Evolutionary conservation across 306 rosid species (phyloP).

Genomic region (Luffa acutangula): DNA sequence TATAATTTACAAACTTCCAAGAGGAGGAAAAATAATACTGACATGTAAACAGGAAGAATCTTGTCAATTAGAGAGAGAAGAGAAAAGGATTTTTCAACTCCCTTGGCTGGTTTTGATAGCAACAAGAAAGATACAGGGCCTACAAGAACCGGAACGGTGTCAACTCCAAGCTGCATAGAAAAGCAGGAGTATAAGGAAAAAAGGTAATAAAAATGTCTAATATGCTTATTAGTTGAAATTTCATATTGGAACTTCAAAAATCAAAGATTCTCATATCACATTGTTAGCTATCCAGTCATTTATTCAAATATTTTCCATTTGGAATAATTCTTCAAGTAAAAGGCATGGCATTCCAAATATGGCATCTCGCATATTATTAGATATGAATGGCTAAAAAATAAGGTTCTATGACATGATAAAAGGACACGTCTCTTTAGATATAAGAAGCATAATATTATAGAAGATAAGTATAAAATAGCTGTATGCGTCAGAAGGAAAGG

Average conservation of each 20-base stretch:
- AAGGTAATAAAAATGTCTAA: not conserved
- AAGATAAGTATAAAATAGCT: not conserved
- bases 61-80: conserved; percentile 47
- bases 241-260: not conserved
- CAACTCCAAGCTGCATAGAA: conserved; percentile 53
- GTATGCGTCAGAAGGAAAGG: not conserved
- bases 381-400: not conserved
- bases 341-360: not conserved
- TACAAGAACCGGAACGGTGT: conserved; percentile 64
- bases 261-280: not conserved
- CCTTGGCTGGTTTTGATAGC: conserved; percentile 76
- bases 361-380: not conserved
- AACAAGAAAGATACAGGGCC: conserved; percentile 82
- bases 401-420: not conserved
- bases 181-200: not conserved
- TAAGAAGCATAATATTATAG: not conserved
- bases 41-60: conserved; percentile 67
- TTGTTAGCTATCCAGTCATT: not conserved
- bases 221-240: not conserved
- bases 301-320: not conserved
- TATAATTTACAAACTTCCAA: not conserved
- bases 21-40: conserved; percentile 1
- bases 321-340: not conserved
- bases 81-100: conserved; percentile 54
- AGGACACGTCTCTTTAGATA: not conserved